These are phyloP conservation scores for Onygenales sp. DNA, from an alignment of 2,329 filamentous ascomycete species.

Conservation along the genomic window DNA sequence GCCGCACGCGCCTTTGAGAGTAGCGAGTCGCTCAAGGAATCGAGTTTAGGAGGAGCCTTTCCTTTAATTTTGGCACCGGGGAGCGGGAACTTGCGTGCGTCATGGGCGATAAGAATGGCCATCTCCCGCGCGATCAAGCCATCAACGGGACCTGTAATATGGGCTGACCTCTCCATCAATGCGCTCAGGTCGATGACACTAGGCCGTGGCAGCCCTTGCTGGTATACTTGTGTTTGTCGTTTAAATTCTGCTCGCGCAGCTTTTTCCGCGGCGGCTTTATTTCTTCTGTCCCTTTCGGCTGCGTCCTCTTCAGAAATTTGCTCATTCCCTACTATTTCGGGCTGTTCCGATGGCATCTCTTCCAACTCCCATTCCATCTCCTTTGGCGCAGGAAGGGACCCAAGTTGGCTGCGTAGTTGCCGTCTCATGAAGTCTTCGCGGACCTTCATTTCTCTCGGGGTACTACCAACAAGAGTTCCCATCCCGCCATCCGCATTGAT, in stretches of 20 bases:
- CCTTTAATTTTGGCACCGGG: constrained; percentile 57
- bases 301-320: constrained; percentile 55
- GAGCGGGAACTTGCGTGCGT: constrained; percentile 67
- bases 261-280: constrained; percentile 53
- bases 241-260: constrained; percentile 61
- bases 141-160: constrained; percentile 54
- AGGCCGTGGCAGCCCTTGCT: constrained; percentile 71
- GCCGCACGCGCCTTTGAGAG: constrained; percentile 68
- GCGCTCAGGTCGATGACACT: constrained; percentile 59
- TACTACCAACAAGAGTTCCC: constrained; percentile 60
- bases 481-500: constrained; percentile 64
- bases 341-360: constrained; percentile 66
- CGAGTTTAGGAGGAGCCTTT: constrained; percentile 47
- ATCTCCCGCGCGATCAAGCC: constrained; percentile 66
- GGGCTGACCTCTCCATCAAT: constrained; percentile 55
- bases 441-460: constrained; percentile 65
- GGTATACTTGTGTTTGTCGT: constrained; percentile 84
- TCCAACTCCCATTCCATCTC: constrained; percentile 92
- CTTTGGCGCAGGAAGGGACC: constrained; percentile 81
- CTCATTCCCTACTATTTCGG: constrained; percentile 44
- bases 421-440: constrained; percentile 60
- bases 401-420: constrained; percentile 55
- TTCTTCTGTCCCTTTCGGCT: constrained; percentile 66
- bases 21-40: constrained; percentile 58
- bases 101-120: constrained; percentile 69